These are phyloP conservation scores for Hymenoscyphus scutula DNA, from an alignment of 2,329 filamentous ascomycete species.

Conservation along the genomic window DNA sequence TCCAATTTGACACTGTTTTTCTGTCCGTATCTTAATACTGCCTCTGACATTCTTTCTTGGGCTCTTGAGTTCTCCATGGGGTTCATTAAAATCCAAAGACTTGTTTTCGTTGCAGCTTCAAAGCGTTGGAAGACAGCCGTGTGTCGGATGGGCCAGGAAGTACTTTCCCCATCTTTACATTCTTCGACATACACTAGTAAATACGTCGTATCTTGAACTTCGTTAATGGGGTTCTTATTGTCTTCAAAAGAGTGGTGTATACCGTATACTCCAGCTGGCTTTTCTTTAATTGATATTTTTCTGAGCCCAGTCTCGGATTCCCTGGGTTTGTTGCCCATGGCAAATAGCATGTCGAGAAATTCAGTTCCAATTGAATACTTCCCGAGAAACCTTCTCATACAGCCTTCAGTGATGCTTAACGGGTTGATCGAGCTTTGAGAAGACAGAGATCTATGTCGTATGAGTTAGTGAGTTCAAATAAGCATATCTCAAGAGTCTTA, in stretches of 20 bases:
- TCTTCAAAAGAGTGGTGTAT: background rate
- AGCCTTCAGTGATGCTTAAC: conserved; percentile 12
- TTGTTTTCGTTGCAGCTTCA: conserved; percentile 25
- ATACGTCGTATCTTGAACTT: conserved; percentile 33
- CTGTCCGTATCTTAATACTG: too few species aligned
- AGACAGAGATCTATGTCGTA: too few species aligned
- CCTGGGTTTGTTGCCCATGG: conserved; percentile 11
- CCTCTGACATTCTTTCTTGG: too few species aligned
- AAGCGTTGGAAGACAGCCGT: conserved; percentile 37
- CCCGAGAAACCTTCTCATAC: conserved; percentile 8
- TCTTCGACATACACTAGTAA: conserved; percentile 30
- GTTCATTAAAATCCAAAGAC: conserved; percentile 31
- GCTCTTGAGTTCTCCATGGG: too few species aligned
- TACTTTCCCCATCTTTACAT: conserved; percentile 24
- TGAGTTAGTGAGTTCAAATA: too few species aligned
- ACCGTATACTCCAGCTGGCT: conserved; percentile 16
- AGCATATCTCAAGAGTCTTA: too few species aligned
- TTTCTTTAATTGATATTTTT: conserved; percentile 11
- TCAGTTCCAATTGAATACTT: conserved; percentile 13
- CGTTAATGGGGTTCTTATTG: background rate
- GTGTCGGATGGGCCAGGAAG: conserved; percentile 35
- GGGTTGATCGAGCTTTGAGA: conserved; percentile 16
- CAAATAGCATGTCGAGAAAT: conserved; percentile 18
- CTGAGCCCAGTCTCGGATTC: conserved; percentile 14
- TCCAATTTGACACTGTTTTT: too few species aligned